A percentile compares a stretch with the other conserved stretches of the same genome.
Evolutionary conservation across 768 basidiomycete genomes (phyloP).

Genomic region (Mrakia hoshinonis): DNA sequence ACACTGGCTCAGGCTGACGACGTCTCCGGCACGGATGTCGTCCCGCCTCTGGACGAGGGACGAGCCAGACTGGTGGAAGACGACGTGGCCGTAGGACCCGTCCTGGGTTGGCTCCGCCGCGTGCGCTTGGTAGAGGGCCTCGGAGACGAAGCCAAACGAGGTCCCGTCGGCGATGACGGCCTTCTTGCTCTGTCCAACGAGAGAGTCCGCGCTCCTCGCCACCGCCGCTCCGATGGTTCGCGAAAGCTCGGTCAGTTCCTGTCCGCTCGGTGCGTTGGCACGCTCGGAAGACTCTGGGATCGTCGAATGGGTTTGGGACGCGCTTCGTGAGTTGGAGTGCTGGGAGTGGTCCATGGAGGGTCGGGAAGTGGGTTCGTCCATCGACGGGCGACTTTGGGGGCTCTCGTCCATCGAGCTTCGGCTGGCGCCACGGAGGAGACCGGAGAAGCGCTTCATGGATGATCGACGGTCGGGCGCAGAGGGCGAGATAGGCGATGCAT

Average conservation of each 20-base stretch:
- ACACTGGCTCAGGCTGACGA: conserved; percentile 50
- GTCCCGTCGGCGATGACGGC: conserved; percentile 74
- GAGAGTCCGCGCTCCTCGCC: conserved; percentile 56
- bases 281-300: not conserved
- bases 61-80: conserved; percentile 61
- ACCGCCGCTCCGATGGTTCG: conserved; percentile 53
- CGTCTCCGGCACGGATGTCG: conserved; percentile 79
- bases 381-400: conserved; percentile 1
- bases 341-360: conserved; percentile 28
- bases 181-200: conserved; percentile 70
- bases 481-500: not conserved
- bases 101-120: conserved; percentile 45
- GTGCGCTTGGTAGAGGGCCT: conserved; percentile 50
- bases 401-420: conserved; percentile 29
- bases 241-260: not conserved
- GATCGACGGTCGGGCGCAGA: not conserved
- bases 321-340: conserved; percentile 23
- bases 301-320: not conserved
- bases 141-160: conserved; percentile 64
- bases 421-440: conserved; percentile 50
- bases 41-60: conserved; percentile 63
- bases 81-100: conserved; percentile 59
- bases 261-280: not conserved
- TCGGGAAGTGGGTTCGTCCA: conserved; percentile 6
- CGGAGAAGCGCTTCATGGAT: conserved; percentile 19